These are phyloP conservation scores for Rhizomucor pusillus DNA, from an alignment of 371 early-diverging fungal species.

Conservation along the genomic window DNA sequence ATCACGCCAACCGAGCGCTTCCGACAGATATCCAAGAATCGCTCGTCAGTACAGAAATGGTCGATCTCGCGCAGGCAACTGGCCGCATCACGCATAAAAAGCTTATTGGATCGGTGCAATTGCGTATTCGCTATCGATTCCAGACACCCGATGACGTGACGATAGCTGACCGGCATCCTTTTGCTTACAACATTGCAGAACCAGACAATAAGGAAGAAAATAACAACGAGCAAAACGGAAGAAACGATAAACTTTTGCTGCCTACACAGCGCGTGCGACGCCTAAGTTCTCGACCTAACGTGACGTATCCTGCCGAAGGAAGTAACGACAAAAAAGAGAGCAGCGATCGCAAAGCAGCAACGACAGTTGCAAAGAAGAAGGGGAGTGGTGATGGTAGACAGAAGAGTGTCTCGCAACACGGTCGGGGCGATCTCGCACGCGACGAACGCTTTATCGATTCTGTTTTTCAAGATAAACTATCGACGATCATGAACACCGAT, in stretches of 20 bases:
- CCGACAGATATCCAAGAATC: conserved; percentile 40
- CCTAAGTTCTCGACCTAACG: conserved; percentile 11
- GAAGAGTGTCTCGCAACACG: conserved; percentile 19
- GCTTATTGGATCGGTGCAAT: conserved; percentile 35
- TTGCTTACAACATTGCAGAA: conserved; percentile 3
- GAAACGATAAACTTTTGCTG: not conserved
- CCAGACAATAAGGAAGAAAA: not conserved
- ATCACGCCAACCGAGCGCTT: conserved; percentile 32
- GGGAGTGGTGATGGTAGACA: not conserved
- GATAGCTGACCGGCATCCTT: not conserved
- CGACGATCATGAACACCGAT: conserved; percentile 25
- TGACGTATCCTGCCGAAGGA: not conserved
- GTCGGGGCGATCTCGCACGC: conserved; percentile 30
- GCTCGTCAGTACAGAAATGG: conserved; percentile 33
- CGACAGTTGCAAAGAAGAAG: not conserved
- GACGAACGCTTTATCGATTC: conserved; percentile 22
- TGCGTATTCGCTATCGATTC: conserved; percentile 35
- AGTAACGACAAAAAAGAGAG: too few relatives aligned
- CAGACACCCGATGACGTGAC: conserved; percentile 20
- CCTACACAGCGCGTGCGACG: conserved; percentile 4
- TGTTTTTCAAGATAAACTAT: conserved; percentile 22
- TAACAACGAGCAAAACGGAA: not conserved
- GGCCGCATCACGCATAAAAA: conserved; percentile 7
- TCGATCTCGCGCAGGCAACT: conserved; percentile 20
- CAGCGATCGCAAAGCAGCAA: too few relatives aligned